These are phyloP conservation scores for Triticum timopheevii DNA, from an alignment of 176 grass and related monocot species.

Conservation along the genomic window DNA sequence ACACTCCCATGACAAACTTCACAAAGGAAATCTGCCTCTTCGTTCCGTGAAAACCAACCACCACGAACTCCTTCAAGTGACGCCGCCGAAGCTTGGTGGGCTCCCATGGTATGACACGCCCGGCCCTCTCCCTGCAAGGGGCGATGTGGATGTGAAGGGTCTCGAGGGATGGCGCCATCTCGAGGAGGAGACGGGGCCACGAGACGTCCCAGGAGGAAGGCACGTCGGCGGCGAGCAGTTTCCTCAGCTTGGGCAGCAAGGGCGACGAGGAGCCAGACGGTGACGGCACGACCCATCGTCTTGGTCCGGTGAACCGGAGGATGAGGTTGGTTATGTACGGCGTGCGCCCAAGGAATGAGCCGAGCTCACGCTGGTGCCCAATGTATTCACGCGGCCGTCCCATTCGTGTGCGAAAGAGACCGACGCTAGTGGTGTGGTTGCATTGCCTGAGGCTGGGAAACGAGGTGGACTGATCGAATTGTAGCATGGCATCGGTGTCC, in stretches of 20 bases:
- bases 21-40: constrained; percentile 4
- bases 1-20: neutral
- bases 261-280: neutral
- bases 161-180: neutral
- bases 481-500: neutral
- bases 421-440: neutral
- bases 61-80: neutral
- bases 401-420: rapidly evolving
- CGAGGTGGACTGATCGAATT: neutral
- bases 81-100: neutral
- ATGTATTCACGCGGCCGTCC: neutral
- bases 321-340: neutral
- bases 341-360: neutral
- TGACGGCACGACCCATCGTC: constrained; percentile 8
- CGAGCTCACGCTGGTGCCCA: neutral
- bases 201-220: neutral
- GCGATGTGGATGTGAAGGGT: constrained; percentile 11
- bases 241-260: neutral
- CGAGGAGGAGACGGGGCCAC: neutral
- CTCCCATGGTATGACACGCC: neutral
- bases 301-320: constrained; percentile 17
- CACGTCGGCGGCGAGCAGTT: neutral
- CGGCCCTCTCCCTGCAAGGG: neutral
- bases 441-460: neutral
- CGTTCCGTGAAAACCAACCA: neutral